Conservation (phyloP, 1,284 basidiomycete species). For the Phylloporus sp. region DNA sequence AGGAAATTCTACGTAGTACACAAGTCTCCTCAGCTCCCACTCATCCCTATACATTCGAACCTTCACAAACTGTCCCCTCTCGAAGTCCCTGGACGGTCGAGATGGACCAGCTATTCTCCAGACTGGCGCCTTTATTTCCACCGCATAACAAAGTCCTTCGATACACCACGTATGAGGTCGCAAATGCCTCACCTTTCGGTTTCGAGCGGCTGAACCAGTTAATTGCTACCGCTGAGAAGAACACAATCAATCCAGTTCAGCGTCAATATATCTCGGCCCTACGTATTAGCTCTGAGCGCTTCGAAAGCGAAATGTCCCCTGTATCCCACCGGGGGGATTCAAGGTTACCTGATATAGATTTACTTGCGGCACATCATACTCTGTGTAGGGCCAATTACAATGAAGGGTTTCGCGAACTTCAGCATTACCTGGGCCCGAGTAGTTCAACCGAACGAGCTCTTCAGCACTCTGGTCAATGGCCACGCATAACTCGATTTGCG, state of each 20-base stretch:
- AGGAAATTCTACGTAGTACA: slow-evolving; percentile 18
- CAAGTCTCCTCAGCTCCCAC: background rate
- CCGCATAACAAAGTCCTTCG: background rate
- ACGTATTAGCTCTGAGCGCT: slow-evolving; percentile 20
- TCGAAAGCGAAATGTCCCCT: slow-evolving; percentile 17
- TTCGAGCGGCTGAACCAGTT: slow-evolving; percentile 15
- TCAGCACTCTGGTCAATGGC: slow-evolving; percentile 39
- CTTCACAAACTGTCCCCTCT: slow-evolving; percentile 1
- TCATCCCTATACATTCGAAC: slow-evolving; percentile 24
- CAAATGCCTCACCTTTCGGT: background rate
- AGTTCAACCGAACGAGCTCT: slow-evolving; percentile 26
- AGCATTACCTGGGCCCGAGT: slow-evolving; percentile 17
- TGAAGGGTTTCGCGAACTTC: slow-evolving; percentile 15
- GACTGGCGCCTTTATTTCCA: slow-evolving; percentile 5
- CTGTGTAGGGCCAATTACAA: slow-evolving; percentile 14
- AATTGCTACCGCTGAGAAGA: slow-evolving; percentile 8
- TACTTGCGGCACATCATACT: slow-evolving; percentile 20
- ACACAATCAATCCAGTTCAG: slow-evolving; percentile 24
- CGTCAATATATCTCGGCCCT: slow-evolving; percentile 26
- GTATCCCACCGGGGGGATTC: background rate
- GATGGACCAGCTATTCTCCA: slow-evolving; percentile 19
- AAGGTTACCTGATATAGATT: slow-evolving; percentile 8
- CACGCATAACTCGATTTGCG: slow-evolving; percentile 33
- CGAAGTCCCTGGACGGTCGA: background rate
- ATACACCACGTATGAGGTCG: background rate